Percentiles rank a stretch among this genome's conserved stretches.
These are phyloP conservation scores for Coemansia sp. DNA, from an alignment of 192 early-diverging fungal species.

Conservation along the genomic window DNA sequence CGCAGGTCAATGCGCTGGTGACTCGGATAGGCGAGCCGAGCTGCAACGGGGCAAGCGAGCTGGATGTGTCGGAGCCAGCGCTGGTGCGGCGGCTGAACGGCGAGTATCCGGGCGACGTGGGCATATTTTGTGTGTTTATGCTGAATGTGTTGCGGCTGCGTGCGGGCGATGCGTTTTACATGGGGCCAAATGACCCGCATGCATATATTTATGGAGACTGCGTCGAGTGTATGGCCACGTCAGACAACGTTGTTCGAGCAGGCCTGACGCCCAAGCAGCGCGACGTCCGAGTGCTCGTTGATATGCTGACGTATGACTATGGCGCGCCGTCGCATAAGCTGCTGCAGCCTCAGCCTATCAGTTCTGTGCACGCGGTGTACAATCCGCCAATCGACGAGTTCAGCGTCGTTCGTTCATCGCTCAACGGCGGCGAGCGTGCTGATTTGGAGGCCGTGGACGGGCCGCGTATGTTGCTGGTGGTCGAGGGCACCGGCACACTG, in stretches of 20 bases:
- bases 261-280: conserved; percentile 94
- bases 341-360: conserved; percentile 57
- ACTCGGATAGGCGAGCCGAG: conserved; percentile 33
- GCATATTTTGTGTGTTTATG: conserved; percentile 83
- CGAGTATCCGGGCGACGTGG: conserved; percentile 91
- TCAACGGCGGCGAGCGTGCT: conserved; percentile 56
- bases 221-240: conserved; percentile 98
- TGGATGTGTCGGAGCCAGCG: conserved; percentile 48
- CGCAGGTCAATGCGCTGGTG: conserved; percentile 60
- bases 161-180: conserved; percentile 88
- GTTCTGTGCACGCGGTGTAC: conserved; percentile 66
- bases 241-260: conserved; percentile 95
- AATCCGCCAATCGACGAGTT: conserved; percentile 98
- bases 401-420: conserved; percentile 68
- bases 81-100: conserved; percentile 70
- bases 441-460: conserved; percentile 65
- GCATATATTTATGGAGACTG: conserved; percentile 96
- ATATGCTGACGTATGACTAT: conserved; percentile 90
- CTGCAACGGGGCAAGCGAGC: conserved; percentile 1
- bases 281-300: conserved; percentile 81
- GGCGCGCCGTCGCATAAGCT: conserved; percentile 80
- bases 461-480: conserved; percentile 85
- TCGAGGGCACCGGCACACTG: conserved; percentile 66
- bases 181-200: conserved; percentile 97
- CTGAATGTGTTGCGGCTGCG: conserved; percentile 80